These are phyloP conservation scores for Exophiala sp. DNA, from an alignment of 2,329 filamentous ascomycete genomes.

Conservation along the genomic window DNA sequence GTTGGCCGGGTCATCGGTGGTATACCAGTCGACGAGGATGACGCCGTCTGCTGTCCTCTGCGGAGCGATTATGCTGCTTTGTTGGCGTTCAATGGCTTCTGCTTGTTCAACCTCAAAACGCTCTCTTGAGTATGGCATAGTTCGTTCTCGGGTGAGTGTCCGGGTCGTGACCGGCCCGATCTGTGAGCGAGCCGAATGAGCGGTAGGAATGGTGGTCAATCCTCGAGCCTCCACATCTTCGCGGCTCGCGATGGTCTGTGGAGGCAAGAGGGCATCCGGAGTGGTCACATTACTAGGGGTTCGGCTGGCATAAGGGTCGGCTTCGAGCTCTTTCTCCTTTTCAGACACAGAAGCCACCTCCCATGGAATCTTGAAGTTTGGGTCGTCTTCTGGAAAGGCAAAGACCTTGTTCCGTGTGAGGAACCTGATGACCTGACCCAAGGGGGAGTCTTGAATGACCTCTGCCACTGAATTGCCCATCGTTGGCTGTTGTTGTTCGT, in stretches of 20 bases:
- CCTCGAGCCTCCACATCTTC: constrained; percentile 13
- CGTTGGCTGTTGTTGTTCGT: not conserved
- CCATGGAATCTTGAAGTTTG: constrained; percentile 33
- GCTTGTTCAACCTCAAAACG: constrained; percentile 33
- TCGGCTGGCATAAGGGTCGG: not conserved
- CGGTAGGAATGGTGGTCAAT: constrained; percentile 15
- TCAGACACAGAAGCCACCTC: constrained; percentile 16
- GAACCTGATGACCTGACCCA: constrained; percentile 44
- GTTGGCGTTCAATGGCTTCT: constrained; percentile 28
- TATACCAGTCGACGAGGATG: constrained; percentile 38
- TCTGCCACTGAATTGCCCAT: constrained; percentile 13
- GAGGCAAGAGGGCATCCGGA: not conserved
- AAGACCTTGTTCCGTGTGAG: constrained; percentile 40
- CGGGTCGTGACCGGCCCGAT: constrained; percentile 19
- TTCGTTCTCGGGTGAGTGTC: constrained; percentile 29
- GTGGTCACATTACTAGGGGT: constrained; percentile 3
- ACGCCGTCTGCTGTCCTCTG: constrained; percentile 35
- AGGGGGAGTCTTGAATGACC: constrained; percentile 38
- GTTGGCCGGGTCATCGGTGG: constrained; percentile 51
- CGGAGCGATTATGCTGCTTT: constrained; percentile 33
- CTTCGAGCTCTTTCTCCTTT: constrained; percentile 22
- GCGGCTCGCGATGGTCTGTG: not conserved
- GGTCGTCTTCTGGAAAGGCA: constrained; percentile 42
- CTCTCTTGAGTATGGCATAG: constrained; percentile 28
- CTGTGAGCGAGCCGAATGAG: constrained; percentile 12